phyloP scores from a whole-genome alignment of 2,329 filamentous ascomycete genomes.

The Penicillium sp. region DNA sequence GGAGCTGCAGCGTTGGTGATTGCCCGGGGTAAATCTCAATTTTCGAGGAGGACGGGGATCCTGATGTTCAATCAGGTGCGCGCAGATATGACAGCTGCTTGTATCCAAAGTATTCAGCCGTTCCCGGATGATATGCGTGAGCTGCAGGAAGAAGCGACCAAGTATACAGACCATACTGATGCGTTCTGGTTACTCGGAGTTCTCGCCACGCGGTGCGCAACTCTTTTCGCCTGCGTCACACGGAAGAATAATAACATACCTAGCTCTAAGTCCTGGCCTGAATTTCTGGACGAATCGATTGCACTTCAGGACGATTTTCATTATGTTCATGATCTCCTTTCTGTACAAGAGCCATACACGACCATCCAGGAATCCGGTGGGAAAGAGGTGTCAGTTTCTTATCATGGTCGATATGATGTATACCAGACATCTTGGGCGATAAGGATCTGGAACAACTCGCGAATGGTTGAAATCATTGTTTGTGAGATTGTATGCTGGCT shows the following conservation, averaged over 20 bases:
- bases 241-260: neutral
- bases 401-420: conserved; percentile 20
- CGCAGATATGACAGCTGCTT: conserved; percentile 25
- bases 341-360: conserved; percentile 20
- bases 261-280: conserved; percentile 1
- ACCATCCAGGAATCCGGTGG: conserved; percentile 1
- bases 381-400: conserved; percentile 4
- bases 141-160: conserved; percentile 26
- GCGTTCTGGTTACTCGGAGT: conserved; percentile 24
- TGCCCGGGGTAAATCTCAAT: conserved; percentile 28
- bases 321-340: conserved; percentile 1
- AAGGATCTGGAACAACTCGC: conserved; percentile 28
- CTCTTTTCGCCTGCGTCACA: conserved; percentile 10
- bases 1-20: conserved; percentile 30
- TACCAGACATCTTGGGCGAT: conserved; percentile 23
- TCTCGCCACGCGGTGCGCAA: conserved; percentile 17
- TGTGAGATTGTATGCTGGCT: conserved; percentile 21
- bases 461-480: conserved; percentile 23
- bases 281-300: conserved; percentile 18
- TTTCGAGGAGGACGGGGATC: conserved; percentile 17
- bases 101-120: conserved; percentile 4
- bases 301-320: conserved; percentile 14
- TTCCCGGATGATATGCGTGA: conserved; percentile 15
- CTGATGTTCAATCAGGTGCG: conserved; percentile 33
- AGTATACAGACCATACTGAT: conserved; percentile 12